These are phyloP conservation scores for Candida nanaspora DNA, from an alignment of 805 yeast species.

Conservation along the genomic window DNA sequence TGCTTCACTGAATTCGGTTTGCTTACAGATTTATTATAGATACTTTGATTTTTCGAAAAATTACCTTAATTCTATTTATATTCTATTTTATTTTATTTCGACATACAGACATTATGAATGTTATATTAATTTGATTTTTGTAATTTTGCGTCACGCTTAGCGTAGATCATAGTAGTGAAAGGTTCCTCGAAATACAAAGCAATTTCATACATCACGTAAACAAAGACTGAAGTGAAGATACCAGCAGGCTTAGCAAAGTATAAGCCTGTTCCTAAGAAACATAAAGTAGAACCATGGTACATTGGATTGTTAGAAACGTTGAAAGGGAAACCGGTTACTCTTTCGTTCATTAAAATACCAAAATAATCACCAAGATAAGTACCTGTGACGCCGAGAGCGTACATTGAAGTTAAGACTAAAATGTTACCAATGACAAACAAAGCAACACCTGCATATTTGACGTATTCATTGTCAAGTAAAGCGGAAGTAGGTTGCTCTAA, in stretches of 20 bases:
- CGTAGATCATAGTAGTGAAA: constrained; percentile 86
- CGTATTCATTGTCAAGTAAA: constrained; percentile 36
- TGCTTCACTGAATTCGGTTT: too few relatives aligned
- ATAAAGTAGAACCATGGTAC: constrained; percentile 89
- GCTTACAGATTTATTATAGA: too few relatives aligned
- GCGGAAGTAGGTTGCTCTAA: constrained; percentile 60
- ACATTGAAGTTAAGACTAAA: constrained; percentile 82
- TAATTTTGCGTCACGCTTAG: constrained; percentile 50
- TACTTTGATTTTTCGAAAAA: too few relatives aligned
- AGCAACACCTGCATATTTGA: constrained; percentile 38
- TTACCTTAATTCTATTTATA: too few relatives aligned
- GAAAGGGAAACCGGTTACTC: constrained; percentile 92
- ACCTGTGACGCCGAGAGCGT: constrained; percentile 88
- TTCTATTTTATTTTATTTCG: not conserved
- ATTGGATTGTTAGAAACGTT: constrained; percentile 88
- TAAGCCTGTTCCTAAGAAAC: constrained; percentile 86
- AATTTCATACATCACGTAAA: constrained; percentile 71
- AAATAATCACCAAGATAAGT: constrained; percentile 96
- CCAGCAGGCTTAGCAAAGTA: constrained; percentile 91
- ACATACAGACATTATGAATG: not conserved
- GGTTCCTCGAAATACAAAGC: constrained; percentile 93
- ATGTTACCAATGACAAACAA: constrained; percentile 67
- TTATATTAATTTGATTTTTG: constrained; percentile 7
- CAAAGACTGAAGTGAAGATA: constrained; percentile 60
- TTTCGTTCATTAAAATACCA: constrained; percentile 85